A percentile compares a stretch with the other conserved stretches of the same genome.
Evolutionary conservation across 192 early-diverging fungal genomes (phyloP).

Genomic region (Rhizophagus clarus): DNA sequence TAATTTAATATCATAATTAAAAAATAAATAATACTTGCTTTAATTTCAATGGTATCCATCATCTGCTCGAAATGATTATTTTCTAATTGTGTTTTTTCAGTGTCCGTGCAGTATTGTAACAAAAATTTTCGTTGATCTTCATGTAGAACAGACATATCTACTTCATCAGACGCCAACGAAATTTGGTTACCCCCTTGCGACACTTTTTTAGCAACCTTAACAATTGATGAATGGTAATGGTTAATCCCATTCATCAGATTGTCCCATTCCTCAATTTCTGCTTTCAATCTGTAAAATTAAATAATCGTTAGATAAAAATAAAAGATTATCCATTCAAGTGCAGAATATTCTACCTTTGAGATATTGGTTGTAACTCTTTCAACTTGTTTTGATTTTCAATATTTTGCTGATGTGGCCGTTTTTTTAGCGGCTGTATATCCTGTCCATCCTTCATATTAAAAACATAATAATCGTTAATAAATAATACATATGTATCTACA

Average conservation of each 20-base stretch:
- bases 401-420: conserved; percentile 49
- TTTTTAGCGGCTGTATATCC: conserved; percentile 7
- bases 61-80: neutral
- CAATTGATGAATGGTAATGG: conserved; percentile 17
- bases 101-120: conserved; percentile 22
- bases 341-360: conserved; percentile 28
- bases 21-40: conserved; percentile 20
- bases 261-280: conserved; percentile 27
- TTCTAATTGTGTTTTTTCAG: conserved; percentile 3
- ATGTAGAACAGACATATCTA: conserved; percentile 21
- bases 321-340: neutral
- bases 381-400: conserved; percentile 35
- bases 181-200: neutral
- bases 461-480: neutral
- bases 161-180: neutral
- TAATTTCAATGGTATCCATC: neutral
- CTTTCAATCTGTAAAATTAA: conserved; percentile 19
- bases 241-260: conserved; percentile 8
- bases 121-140: conserved; percentile 33
- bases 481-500: neutral
- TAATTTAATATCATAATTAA: neutral
- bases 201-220: conserved; percentile 5
- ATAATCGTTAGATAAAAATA: neutral
- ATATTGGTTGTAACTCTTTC: conserved; percentile 31
- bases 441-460: neutral